Evolutionary conservation across 177 flowering plant genomes (phyloP).

Genomic region (Vitis hybrid): DNA sequence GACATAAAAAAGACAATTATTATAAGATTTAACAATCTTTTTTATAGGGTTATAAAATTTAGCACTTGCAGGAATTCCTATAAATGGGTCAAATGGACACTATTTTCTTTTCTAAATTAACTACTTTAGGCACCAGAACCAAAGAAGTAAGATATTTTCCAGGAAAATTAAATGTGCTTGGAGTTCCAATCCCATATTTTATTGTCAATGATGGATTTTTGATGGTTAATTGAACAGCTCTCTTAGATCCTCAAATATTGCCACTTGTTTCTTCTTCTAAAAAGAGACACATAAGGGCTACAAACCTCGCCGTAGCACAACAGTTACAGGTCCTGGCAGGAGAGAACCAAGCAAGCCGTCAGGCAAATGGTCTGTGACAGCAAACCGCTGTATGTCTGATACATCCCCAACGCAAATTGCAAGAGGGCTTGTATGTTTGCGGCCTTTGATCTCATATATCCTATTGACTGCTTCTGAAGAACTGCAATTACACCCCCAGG

Average conservation of each 20-base stretch:
- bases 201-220: not conserved
- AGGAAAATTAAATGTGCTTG: not conserved
- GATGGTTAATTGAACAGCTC: not conserved
- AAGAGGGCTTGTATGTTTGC: constrained; percentile 83
- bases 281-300: not conserved
- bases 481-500: constrained; percentile 37
- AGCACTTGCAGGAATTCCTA: too few species aligned
- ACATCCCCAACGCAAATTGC: constrained; percentile 96
- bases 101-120: too few species aligned
- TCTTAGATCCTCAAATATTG: not conserved
- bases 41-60: too few species aligned
- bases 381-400: constrained; percentile 71
- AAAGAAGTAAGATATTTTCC: not conserved
- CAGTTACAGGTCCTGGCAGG: constrained; percentile 97
- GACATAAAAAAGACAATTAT: too few species aligned
- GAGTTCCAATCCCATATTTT: not conserved
- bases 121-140: too few species aligned
- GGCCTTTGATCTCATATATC: constrained; percentile 95
- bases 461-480: constrained; percentile 80
- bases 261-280: not conserved
- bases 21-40: too few species aligned
- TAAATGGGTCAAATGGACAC: too few species aligned
- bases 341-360: constrained; percentile 73
- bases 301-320: constrained; percentile 78
- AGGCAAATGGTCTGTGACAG: constrained; percentile 78